phyloP scores from a whole-genome alignment of 2,329 filamentous ascomycete genomes.

The Pseudogymnoascus sp. region DNA sequence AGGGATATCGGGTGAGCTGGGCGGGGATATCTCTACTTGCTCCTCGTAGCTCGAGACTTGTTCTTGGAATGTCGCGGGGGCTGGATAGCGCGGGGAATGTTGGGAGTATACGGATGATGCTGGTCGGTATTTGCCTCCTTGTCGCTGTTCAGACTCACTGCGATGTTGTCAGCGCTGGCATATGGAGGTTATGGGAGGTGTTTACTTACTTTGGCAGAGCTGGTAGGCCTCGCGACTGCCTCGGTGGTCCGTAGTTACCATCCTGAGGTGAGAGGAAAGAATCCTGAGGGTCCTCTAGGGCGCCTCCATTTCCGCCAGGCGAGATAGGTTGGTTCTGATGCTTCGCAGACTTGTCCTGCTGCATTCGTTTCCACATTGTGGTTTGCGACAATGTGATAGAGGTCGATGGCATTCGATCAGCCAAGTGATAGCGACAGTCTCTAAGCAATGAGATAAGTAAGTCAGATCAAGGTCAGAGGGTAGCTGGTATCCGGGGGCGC shows the following conservation, averaged over 20 bases:
- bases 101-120: conserved; percentile 56
- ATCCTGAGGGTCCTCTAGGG: neutral
- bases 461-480: neutral
- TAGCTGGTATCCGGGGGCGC: neutral
- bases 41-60: conserved; percentile 12
- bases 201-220: conserved; percentile 33
- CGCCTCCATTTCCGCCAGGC: neutral
- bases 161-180: neutral
- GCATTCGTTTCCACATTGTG: conserved; percentile 49
- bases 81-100: conserved; percentile 34
- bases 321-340: neutral
- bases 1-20: conserved; percentile 32
- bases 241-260: conserved; percentile 14
- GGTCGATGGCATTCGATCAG: conserved; percentile 9
- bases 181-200: too few species aligned
- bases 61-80: conserved; percentile 13
- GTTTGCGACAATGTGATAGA: conserved; percentile 5
- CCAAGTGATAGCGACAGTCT: neutral
- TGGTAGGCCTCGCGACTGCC: conserved; percentile 27
- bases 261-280: neutral
- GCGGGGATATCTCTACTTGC: conserved; percentile 35
- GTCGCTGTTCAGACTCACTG: conserved; percentile 16
- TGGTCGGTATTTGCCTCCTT: conserved; percentile 35
- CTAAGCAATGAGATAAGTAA: neutral
- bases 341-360: conserved; percentile 18